Evolutionary conservation across 305 asterid genomes (phyloP).

Genomic region (Fraxinus latifolia): DNA sequence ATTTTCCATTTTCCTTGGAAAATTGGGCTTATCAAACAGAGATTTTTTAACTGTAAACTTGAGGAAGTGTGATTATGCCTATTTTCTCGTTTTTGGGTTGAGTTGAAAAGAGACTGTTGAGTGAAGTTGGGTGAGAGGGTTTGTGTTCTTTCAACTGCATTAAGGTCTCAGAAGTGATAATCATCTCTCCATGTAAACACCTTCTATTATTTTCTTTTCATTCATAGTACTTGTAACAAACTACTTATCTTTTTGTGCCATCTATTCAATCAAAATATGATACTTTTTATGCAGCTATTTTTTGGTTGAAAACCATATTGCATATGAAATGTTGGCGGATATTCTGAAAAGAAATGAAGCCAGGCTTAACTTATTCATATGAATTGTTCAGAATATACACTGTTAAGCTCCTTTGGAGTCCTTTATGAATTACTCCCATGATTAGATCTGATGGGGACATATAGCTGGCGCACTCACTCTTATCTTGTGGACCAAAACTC

Average conservation of each 20-base stretch:
- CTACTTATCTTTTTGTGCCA: neutral
- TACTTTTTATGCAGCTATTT: no score
- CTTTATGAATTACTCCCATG: constrained; percentile 9
- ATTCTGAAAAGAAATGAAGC: neutral
- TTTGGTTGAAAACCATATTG: no score
- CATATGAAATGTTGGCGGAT: neutral
- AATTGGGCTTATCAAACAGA: neutral
- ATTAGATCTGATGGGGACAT: constrained; percentile 21
- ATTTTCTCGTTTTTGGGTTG: no score
- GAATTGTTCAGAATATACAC: neutral
- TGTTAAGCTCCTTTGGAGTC: neutral
- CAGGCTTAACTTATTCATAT: neutral
- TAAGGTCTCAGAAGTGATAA: neutral
- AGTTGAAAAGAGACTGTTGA: no score
- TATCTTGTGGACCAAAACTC: neutral
- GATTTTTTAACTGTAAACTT: constrained; percentile 25
- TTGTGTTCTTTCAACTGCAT: neutral
- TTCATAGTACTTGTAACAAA: neutral
- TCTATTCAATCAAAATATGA: no score
- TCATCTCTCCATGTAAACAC: neutral
- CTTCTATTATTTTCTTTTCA: neutral
- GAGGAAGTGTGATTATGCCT: constrained; percentile 28
- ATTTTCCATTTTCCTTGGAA: no score
- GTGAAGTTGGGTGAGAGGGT: no score
- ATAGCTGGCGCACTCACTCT: neutral